These are phyloP conservation scores for Exophiala bonariae DNA, from an alignment of 2,329 filamentous ascomycete genomes.

Conservation along the genomic window DNA sequence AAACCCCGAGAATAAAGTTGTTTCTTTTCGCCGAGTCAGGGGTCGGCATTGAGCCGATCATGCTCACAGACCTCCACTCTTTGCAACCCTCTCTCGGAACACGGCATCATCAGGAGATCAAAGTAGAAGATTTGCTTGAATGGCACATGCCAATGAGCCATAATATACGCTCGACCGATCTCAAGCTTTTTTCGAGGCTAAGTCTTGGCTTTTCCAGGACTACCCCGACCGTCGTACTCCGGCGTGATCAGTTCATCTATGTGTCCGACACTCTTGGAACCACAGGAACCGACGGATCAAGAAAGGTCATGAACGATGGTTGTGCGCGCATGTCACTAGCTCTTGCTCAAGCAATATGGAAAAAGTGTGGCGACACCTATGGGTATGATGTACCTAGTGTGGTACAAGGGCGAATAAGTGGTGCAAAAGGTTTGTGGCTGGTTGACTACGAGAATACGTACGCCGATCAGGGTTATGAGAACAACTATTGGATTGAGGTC, in stretches of 20 bases:
- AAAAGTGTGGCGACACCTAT: conserved; percentile 38
- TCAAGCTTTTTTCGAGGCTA: conserved; percentile 47
- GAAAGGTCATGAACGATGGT: conserved; percentile 50
- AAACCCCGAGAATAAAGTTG: conserved; percentile 31
- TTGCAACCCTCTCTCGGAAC: too few species aligned
- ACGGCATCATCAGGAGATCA: conserved; percentile 35
- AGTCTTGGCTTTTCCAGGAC: conserved; percentile 47
- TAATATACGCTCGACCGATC: conserved; percentile 40
- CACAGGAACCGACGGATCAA: conserved; percentile 2
- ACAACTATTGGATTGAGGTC: conserved; percentile 56
- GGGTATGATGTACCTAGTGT: conserved; percentile 45
- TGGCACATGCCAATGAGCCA: conserved; percentile 44
- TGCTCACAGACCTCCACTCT: not conserved
- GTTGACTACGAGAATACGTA: conserved; percentile 37
- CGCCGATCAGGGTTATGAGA: too few species aligned
- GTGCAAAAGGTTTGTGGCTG: conserved; percentile 64
- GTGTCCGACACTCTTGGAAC: conserved; percentile 31
- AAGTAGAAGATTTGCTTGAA: conserved; percentile 39
- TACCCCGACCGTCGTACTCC: conserved; percentile 38
- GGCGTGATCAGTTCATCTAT: conserved; percentile 38
- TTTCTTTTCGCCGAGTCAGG: conserved; percentile 47
- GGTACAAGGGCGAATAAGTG: conserved; percentile 59
- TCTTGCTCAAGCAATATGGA: conserved; percentile 50
- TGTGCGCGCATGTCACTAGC: conserved; percentile 56
- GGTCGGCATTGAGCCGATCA: conserved; percentile 35